Evolutionary conservation across 1,284 basidiomycete species (phyloP).

Genomic region (Amylostereum chailletii): DNA sequence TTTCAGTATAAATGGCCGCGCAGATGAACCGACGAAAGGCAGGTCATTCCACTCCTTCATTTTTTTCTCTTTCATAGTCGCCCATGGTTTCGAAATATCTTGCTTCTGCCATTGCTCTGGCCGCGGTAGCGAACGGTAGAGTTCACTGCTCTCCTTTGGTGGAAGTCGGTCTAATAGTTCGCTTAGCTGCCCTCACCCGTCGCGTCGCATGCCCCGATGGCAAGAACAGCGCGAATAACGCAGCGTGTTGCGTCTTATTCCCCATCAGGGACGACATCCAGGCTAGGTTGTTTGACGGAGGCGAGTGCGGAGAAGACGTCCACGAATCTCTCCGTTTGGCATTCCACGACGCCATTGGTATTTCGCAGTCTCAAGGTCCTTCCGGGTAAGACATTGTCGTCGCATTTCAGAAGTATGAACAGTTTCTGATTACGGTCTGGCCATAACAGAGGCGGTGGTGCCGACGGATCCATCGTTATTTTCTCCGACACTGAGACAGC

Average conservation of each 20-base stretch:
- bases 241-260: slow-evolving; percentile 27
- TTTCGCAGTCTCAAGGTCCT: slow-evolving; percentile 18
- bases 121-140: slow-evolving; percentile 5
- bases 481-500: slow-evolving; percentile 18
- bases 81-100: slow-evolving; percentile 6
- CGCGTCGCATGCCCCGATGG: slow-evolving; percentile 25
- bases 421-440: not conserved
- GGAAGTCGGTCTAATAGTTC: not conserved
- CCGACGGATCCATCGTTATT: slow-evolving; percentile 20
- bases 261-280: slow-evolving; percentile 26
- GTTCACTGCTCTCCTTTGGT: not conserved
- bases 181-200: slow-evolving; percentile 17
- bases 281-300: slow-evolving; percentile 27
- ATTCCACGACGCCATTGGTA: slow-evolving; percentile 34
- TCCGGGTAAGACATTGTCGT: not conserved
- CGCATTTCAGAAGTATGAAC: not conserved
- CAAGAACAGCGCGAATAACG: slow-evolving; percentile 22
- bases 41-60: no score
- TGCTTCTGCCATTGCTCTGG: slow-evolving; percentile 4
- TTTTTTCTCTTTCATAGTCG: no score
- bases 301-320: slow-evolving; percentile 30
- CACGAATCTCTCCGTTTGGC: slow-evolving; percentile 31
- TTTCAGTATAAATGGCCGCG: no score
- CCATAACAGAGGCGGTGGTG: slow-evolving; percentile 11
- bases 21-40: no score